Evolutionary conservation across 768 basidiomycete genomes (phyloP).

Genomic region (Rhodotorula diobovata): DNA sequence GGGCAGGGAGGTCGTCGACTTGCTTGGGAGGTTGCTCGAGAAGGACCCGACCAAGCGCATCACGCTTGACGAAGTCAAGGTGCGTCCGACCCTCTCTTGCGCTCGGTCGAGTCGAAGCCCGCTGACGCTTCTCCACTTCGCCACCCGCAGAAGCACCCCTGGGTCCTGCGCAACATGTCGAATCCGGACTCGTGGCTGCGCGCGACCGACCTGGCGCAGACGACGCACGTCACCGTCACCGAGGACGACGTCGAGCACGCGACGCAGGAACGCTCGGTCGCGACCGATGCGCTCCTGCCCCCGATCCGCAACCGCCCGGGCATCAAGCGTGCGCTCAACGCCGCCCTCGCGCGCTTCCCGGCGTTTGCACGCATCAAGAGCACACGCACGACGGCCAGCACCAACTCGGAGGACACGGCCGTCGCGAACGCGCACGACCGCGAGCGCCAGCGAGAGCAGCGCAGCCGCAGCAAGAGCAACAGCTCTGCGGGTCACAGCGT

Average conservation of each 20-base stretch:
- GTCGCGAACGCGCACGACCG: background rate
- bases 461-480: conserved; percentile 38
- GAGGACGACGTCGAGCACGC: conserved; percentile 70
- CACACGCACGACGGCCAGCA: conserved; percentile 18
- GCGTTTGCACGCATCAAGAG: conserved; percentile 36
- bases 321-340: conserved; percentile 41
- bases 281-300: conserved; percentile 19
- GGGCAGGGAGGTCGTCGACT: conserved; percentile 61
- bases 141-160: conserved; percentile 48
- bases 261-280: conserved; percentile 36
- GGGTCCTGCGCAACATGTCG: conserved; percentile 48
- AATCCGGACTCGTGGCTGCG: conserved; percentile 68
- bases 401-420: conserved; percentile 4
- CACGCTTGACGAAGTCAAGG: conserved; percentile 77
- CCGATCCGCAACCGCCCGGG: conserved; percentile 35
- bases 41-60: conserved; percentile 61
- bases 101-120: too few relatives aligned
- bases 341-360: conserved; percentile 40
- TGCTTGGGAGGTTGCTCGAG: conserved; percentile 63
- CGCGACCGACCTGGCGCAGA: conserved; percentile 56
- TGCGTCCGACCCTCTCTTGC: background rate
- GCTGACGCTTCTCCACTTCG: background rate
- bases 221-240: conserved; percentile 59
- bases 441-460: conserved; percentile 6
- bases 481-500: conserved; percentile 35